Percentiles rank a stretch among this genome's conserved stretches.
These are phyloP conservation scores for Nephelium lappaceum DNA, from an alignment of 345 rosid genomes.

Conservation along the genomic window DNA sequence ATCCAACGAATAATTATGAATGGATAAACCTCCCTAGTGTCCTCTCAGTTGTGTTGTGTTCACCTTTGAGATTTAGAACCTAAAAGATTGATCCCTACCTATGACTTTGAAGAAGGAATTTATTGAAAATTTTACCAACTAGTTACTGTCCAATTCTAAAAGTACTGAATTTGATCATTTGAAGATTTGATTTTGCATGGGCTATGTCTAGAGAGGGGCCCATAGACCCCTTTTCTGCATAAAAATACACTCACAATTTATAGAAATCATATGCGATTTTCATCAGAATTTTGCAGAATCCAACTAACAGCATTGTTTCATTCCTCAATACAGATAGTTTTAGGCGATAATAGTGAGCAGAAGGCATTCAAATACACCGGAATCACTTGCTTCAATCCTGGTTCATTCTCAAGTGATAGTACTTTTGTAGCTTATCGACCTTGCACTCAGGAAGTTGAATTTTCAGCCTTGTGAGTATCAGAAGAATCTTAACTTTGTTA, in stretches of 20 bases:
- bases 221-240: no score
- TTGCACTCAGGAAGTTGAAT: constrained; percentile 80
- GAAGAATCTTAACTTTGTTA: constrained; percentile 7
- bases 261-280: neutral
- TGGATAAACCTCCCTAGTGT: neutral
- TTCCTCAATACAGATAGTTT: constrained; percentile 60
- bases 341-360: constrained; percentile 83
- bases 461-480: constrained; percentile 60
- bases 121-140: neutral
- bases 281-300: neutral
- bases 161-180: neutral
- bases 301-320: constrained; percentile 13
- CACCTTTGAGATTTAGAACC: neutral
- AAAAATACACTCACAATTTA: constrained; percentile 24
- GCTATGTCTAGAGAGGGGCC: neutral
- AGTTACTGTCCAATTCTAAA: neutral
- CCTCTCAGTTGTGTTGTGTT: neutral
- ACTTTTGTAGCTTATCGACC: constrained; percentile 85
- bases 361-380: constrained; percentile 76
- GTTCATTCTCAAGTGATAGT: constrained; percentile 73
- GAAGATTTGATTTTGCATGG: neutral
- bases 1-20: neutral
- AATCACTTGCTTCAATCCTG: constrained; percentile 90
- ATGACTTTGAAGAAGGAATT: neutral
- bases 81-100: neutral